Evolutionary conservation across 208 protist species (phyloP), one percentile per base, ranked within the genome.

Genomic region (Trypanosoma rangeli): DNA sequence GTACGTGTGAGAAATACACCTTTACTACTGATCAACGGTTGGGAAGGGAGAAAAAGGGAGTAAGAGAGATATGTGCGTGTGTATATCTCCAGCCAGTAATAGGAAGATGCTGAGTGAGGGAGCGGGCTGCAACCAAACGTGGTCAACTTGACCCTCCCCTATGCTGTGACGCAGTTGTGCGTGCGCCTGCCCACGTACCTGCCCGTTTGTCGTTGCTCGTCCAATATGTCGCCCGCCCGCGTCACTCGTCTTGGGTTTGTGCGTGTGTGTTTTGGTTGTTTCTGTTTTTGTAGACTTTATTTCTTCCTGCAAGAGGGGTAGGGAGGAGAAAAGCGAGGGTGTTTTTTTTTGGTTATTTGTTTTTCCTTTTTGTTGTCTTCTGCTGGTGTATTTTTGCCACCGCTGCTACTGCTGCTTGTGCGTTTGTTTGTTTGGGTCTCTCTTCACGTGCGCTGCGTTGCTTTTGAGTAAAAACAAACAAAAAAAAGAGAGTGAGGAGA

Each of bases 291-390:
- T 50, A 3, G 7, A n/a, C n/a, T 50, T 68, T 29, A 20, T 48
- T 22, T 50, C 20, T 22, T 22, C 4, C 20, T 50, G 7, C 10
- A 46, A 29, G 54, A 29, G 70, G 1, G 29, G 70, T 61, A 71
- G 62, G 8, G 52, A 46, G 65, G 59, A 70, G 12, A 64, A 67
- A 22, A 50, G 39, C 18, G 28, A n/a, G n/a, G 18, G 46, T 37
- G 5, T 37, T 15, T 67, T 54, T 56, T 73, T 58, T 73, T 58
- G 22, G 5, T 31, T 60, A 42, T 31, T 7, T 33, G 8, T 60
- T 39, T 64, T 64, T 64, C 50, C 28, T 64, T 64, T 64, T 33
- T 53, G 18, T 26, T n/a, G n/a, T n/a, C n/a, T n/a, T n/a, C n/a
- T n/a, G n/a, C n/a, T n/a, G n/a, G n/a, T n/a, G n/a, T n/a, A n/a